Conservation (phyloP, 163 green algal genomes). For the Scenedesmus sp. region DNA sequence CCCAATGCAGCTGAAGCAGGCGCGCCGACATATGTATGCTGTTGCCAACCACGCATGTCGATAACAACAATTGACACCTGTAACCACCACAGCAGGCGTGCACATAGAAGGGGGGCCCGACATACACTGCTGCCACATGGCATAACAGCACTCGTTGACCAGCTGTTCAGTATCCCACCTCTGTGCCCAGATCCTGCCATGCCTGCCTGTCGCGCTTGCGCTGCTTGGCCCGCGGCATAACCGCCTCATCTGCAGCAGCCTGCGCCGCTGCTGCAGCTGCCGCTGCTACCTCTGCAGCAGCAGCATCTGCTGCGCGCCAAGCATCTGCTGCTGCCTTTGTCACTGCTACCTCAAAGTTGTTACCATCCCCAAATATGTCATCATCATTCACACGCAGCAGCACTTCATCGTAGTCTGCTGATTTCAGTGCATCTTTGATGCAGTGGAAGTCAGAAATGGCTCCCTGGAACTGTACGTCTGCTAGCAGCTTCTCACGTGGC, state of each 20-base stretch:
- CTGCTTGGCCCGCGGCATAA: constrained; percentile 58
- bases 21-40: background rate
- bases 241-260: constrained; percentile 53
- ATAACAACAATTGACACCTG: too few species aligned
- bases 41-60: too few species aligned
- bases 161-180: constrained; percentile 47
- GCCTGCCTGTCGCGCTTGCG: constrained; percentile 62
- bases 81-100: too few species aligned
- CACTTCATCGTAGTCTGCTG: constrained; percentile 73
- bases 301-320: constrained; percentile 52
- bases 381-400: constrained; percentile 76
- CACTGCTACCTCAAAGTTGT: constrained; percentile 82
- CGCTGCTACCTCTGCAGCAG: constrained; percentile 40
- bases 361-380: constrained; percentile 87
- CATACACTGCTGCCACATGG: too few species aligned
- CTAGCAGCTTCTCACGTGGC: constrained; percentile 68
- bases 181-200: constrained; percentile 74
- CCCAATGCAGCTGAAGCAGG: background rate
- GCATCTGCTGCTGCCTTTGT: constrained; percentile 56
- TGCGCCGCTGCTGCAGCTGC: constrained; percentile 32
- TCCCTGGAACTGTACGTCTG: constrained; percentile 88
- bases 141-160: background rate
- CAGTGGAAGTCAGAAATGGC: constrained; percentile 86
- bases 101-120: background rate
- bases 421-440: constrained; percentile 70